phyloP scores from a whole-genome alignment of 768 basidiomycete genomes.

The Cantharellus cinnabarinus region DNA sequence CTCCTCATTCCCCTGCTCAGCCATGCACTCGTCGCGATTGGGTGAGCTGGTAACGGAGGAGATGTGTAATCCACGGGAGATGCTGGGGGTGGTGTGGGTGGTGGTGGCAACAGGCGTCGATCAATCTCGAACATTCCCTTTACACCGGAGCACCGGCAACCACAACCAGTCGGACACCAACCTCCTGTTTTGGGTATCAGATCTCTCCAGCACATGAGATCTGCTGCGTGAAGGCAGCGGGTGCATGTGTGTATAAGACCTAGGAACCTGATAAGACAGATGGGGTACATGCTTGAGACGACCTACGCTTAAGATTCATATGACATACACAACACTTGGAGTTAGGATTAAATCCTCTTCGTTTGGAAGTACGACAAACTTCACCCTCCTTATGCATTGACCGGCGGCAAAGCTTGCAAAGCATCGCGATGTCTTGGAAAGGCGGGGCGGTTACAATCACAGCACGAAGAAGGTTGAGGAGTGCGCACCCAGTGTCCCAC shows the following conservation, averaged over 20 bases:
- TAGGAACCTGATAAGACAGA: slow-evolving; percentile 11
- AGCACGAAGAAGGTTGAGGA: not conserved
- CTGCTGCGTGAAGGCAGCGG: slow-evolving; percentile 41
- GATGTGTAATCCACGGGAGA: too few species aligned
- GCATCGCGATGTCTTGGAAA: slow-evolving; percentile 12
- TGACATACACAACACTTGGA: slow-evolving; percentile 52
- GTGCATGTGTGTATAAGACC: slow-evolving; percentile 44
- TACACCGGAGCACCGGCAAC: slow-evolving; percentile 30
- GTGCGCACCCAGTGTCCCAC: slow-evolving; percentile 2
- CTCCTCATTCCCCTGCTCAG: too few species aligned
- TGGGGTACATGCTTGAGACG: not conserved
- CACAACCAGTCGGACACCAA: slow-evolving; percentile 46
- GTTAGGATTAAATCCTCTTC: slow-evolving; percentile 24
- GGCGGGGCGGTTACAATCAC: slow-evolving; percentile 17
- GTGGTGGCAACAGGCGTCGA: slow-evolving; percentile 10
- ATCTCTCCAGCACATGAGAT: slow-evolving; percentile 39
- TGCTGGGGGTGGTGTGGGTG: too few species aligned
- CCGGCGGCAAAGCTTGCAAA: slow-evolving; percentile 27
- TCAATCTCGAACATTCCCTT: slow-evolving; percentile 1
- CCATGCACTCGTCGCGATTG: too few species aligned
- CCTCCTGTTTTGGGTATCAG: slow-evolving; percentile 22
- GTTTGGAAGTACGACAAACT: slow-evolving; percentile 21
- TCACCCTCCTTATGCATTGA: slow-evolving; percentile 16
- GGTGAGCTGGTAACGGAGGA: too few species aligned
- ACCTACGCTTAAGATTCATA: slow-evolving; percentile 50